Evolutionary conservation across 306 rosid species (phyloP), one percentile per base, ranked within the genome.

Genomic region (Gynostemma pentaphyllum): DNA sequence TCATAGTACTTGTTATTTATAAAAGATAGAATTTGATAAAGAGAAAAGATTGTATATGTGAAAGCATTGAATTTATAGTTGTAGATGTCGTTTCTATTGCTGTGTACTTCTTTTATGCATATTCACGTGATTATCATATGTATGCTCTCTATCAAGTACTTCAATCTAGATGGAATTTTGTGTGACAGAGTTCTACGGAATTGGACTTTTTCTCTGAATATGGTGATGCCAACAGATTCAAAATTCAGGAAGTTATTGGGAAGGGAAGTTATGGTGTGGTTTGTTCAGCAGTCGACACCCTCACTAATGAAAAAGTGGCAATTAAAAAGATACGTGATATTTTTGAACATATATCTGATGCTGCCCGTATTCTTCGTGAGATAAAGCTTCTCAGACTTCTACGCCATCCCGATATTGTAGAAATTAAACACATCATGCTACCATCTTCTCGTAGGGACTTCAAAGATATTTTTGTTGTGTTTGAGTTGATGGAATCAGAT

Each of bases 211-310:
- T 91, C 82, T 91, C 96, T 0, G 95, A 91, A 26, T 91, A 91
- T 64, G 92, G 98, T 0, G 92, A 91, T 70, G 96, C 86, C 75
- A 91, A 63, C 72, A 80, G 92, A 66, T 88, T 81, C 75, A 85
- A 91, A 80, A 86, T 91, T 75, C 96, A 79, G 78, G 96, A 91
- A 79, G 92, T 91, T 47, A 45, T 91, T 51, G 98, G 98, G 54
- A 91, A 88, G 72, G 98, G 98, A 75, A 91, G 98, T 68, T 91
- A 91, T 71, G 98, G 98, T 7, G 89, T 88, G 68, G 98, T 91
- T 64, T 87, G 98, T 81, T 91, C 98, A 45, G 98, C 98, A 34
- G 70, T 91, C 18, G 98, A 91, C 76, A 87, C 92, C 62, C 92
- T 82, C 64, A 88, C 95, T 0, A 84, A 86, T 28, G 87, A 87